Percentiles rank a stretch among this genome's conserved stretches.
Evolutionary conservation across 2,329 filamentous ascomycete species (phyloP).

Genomic region (Phialophora tarda): DNA sequence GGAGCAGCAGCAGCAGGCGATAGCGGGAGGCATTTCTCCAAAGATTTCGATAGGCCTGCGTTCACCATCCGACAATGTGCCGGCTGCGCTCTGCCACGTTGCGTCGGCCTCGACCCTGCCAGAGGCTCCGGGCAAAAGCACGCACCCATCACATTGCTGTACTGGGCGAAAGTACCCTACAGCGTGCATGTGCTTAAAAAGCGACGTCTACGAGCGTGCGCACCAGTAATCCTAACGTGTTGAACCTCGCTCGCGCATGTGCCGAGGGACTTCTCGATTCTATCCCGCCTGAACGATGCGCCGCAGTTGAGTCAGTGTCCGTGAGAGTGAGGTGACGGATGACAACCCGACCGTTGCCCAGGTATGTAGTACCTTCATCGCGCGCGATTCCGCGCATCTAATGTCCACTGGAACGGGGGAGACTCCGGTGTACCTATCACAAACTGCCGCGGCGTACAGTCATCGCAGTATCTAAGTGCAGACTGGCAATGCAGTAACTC

Average conservation of each 20-base stretch:
- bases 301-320: not conserved
- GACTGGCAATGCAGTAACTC: not conserved
- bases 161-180: not conserved
- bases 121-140: not conserved
- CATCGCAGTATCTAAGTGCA: not conserved
- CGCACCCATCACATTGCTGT: not conserved
- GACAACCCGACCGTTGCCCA: not conserved
- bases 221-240: not conserved
- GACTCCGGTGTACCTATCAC: conserved; percentile 1
- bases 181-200: not conserved
- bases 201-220: not conserved
- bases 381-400: conserved; percentile 7
- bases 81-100: not conserved
- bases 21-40: not conserved
- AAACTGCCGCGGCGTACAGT: not conserved
- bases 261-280: not conserved
- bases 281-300: not conserved
- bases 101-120: not conserved
- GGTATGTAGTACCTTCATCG: not conserved
- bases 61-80: not conserved
- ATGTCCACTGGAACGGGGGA: not conserved
- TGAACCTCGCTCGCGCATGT: not conserved
- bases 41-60: not conserved
- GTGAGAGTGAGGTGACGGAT: conserved; percentile 5
- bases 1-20: not conserved